Evolutionary conservation across 1,284 basidiomycete genomes (phyloP).

Genomic region (Ceratobasidium sp.): DNA sequence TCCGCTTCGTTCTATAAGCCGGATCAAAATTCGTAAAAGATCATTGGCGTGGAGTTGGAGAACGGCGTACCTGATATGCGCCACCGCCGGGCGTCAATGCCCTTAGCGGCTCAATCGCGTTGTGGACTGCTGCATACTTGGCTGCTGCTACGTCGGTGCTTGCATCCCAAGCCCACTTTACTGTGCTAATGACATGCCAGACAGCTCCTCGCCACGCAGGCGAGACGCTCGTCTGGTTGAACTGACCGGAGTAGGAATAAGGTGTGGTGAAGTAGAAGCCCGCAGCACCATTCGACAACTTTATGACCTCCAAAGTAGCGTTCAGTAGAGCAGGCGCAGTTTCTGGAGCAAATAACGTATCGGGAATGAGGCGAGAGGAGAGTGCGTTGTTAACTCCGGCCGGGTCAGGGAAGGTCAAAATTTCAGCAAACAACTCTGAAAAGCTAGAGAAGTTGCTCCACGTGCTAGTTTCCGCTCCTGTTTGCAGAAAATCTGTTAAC

Average conservation of each 20-base stretch:
- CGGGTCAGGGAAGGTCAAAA: background rate
- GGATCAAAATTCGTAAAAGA: background rate
- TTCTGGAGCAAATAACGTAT: background rate
- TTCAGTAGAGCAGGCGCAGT: background rate
- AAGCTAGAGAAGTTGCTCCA: constrained; percentile 11
- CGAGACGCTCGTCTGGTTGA: constrained; percentile 17
- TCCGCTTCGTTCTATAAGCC: constrained; percentile 39
- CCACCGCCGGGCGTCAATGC: constrained; percentile 22
- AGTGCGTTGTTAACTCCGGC: constrained; percentile 15
- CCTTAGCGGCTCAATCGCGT: constrained; percentile 14
- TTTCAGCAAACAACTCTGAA: constrained; percentile 1
- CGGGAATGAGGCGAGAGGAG: constrained; percentile 23
- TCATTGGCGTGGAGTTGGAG: background rate
- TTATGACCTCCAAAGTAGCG: background rate
- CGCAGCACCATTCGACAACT: background rate
- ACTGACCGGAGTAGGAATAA: background rate
- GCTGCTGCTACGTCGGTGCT: background rate
- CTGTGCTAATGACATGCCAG: constrained; percentile 16
- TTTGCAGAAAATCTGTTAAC: constrained; percentile 19
- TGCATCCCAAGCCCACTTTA: constrained; percentile 29
- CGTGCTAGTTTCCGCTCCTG: background rate
- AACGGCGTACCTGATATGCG: constrained; percentile 28
- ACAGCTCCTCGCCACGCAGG: constrained; percentile 31
- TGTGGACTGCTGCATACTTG: background rate
- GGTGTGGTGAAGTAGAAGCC: constrained; percentile 31